Percentiles rank a stretch among this genome's conserved stretches.
Evolutionary conservation across 495 filamentous ascomycete species (phyloP).

Genomic region (Lasiosphaeriaceae sp.): DNA sequence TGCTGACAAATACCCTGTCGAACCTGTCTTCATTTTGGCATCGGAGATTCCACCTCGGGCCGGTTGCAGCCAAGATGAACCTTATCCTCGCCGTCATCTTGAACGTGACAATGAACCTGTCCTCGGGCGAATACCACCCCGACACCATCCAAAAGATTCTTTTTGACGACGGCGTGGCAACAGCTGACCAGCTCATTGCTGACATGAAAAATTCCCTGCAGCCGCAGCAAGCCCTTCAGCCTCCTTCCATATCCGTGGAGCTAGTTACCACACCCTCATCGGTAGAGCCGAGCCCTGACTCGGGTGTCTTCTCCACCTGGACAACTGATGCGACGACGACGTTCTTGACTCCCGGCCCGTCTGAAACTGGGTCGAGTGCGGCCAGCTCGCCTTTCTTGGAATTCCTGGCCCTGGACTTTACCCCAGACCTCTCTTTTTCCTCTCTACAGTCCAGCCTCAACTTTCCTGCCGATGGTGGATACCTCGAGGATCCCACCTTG

Average conservation of each 20-base stretch:
- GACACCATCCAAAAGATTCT: background rate
- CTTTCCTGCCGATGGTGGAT: background rate
- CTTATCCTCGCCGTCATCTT: conserved; percentile 6
- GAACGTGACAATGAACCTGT: conserved; percentile 9
- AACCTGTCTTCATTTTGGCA: conserved; percentile 8
- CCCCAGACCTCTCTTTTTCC: background rate
- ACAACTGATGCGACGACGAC: background rate
- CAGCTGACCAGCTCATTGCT: conserved; percentile 3
- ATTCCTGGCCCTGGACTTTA: conserved; percentile 5
- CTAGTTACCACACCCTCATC: background rate
- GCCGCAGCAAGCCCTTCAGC: background rate
- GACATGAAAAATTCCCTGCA: conserved; percentile 12
- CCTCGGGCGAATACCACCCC: background rate
- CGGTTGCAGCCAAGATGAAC: conserved; percentile 8
- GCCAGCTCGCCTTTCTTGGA: conserved; percentile 3
- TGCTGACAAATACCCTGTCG: conserved; percentile 4
- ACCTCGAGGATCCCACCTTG: background rate
- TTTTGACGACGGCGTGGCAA: conserved; percentile 5
- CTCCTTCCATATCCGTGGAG: background rate
- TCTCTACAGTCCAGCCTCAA: background rate
- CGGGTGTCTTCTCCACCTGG: background rate
- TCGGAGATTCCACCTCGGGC: conserved; percentile 11
- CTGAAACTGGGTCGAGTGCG: background rate
- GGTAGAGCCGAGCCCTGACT: background rate
- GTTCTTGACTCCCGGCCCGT: background rate